Evolutionary conservation across 495 filamentous ascomycete genomes (phyloP), one percentile per base, ranked within the genome.

Genomic region (Penicillium samsonianum): DNA sequence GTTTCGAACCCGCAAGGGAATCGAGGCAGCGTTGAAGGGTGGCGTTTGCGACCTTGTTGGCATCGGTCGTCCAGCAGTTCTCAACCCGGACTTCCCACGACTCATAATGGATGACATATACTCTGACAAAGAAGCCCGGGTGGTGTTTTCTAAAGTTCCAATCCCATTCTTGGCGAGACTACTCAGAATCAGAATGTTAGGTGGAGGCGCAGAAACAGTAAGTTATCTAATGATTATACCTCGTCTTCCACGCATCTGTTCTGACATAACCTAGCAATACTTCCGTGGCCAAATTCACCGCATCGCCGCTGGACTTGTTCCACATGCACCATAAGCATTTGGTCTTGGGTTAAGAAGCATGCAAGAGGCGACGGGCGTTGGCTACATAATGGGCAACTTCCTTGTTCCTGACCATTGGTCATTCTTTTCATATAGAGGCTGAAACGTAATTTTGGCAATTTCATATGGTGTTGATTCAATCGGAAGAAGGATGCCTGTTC

Each of bases 61-160:
- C 6, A 40, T 40, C 37, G 37, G 37, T 9, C 37, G 37, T 14
- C 37, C 37, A 6, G 37, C 37, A 40, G 37, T 40, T 40, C 37
- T 40, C 4, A 40, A 40, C 10, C 9, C 11, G 6, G 37, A 40
- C 6, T 40, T 40, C 37, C 37, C 37, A 40, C 37, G 4, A 11
- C 37, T 40, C 37, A 40, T 40, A 11, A 40, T 40, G 11, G 37
- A 25, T 23, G 46, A 25, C 31, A 22, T 17, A 49, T 25, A 49
- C 25, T 25, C 46, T 17, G 46, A 49, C 16, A 9, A 49, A 10
- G 4, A 49, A 49, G 46, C 46, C 23, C 46, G n/a, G 19, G 46
- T 49, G 46, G 23, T 49, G 1, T 49, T 49, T 49, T 33, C 46
- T 12, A 49, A 49, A 28, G 46, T 49, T 28, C 25, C 20, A 33